Conservation (phyloP, 805 yeast genomes). For the Lachancea waltii region DNA sequence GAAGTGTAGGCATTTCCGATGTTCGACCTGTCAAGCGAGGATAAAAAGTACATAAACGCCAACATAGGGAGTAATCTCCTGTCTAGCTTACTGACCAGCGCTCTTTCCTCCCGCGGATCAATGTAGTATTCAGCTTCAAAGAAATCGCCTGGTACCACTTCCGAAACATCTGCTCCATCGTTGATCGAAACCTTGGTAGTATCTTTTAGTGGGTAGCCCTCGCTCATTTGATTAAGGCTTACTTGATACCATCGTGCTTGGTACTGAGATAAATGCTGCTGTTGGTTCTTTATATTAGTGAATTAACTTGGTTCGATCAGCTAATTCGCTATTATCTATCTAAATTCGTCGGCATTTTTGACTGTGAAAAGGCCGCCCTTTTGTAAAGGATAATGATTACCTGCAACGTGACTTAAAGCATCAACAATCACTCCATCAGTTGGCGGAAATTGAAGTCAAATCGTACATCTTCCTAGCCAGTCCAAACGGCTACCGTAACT, state of each 20-base stretch:
- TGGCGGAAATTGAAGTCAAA: too few species aligned
- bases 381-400: background rate
- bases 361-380: constrained; percentile 3
- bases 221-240: background rate
- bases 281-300: background rate
- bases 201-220: background rate
- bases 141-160: constrained; percentile 6
- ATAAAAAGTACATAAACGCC: constrained; percentile 31
- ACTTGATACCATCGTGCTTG: background rate
- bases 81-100: constrained; percentile 30
- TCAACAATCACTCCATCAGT: background rate
- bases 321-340: background rate
- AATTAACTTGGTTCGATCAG: background rate
- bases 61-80: constrained; percentile 29
- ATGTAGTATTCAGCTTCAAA: constrained; percentile 8
- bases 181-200: background rate
- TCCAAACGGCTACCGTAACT: constrained; percentile 3
- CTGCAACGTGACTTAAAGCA: background rate
- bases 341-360: constrained; percentile 4
- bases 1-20: constrained; percentile 54
- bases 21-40: constrained; percentile 48
- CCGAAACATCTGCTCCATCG: constrained; percentile 3
- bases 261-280: background rate
- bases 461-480: background rate
- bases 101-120: constrained; percentile 15